These are phyloP conservation scores for Luffa aegyptiaca DNA, from an alignment of 306 rosid genomes.

Conservation along the genomic window DNA sequence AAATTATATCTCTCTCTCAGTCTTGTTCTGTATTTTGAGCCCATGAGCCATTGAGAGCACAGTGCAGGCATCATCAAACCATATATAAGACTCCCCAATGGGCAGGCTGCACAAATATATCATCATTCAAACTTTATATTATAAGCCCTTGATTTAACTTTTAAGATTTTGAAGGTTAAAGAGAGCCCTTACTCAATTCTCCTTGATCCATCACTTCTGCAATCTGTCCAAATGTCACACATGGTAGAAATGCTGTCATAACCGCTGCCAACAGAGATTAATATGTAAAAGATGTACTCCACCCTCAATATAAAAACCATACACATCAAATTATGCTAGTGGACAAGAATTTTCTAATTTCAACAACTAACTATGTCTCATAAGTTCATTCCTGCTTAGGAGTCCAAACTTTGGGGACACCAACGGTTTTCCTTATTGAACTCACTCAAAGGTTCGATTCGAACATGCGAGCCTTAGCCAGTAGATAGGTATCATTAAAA, in stretches of 20 bases:
- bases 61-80: conserved; percentile 59
- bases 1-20: conserved; percentile 35
- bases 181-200: conserved; percentile 33
- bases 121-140: neutral
- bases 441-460: neutral
- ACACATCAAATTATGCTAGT: neutral
- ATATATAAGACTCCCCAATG: conserved; percentile 49
- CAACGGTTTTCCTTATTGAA: neutral
- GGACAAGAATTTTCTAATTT: neutral
- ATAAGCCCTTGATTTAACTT: neutral
- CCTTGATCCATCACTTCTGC: conserved; percentile 58
- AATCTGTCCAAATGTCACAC: conserved; percentile 57
- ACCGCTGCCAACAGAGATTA: conserved; percentile 27
- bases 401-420: neutral
- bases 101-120: conserved; percentile 28
- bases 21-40: conserved; percentile 46
- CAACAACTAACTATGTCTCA: neutral
- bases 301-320: neutral
- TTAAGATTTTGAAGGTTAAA: neutral
- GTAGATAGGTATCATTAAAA: no score
- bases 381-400: no score
- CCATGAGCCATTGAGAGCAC: conserved; percentile 66
- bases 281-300: neutral
- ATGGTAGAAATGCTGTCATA: conserved; percentile 55
- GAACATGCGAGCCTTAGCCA: neutral